Evolutionary conservation across 768 basidiomycete genomes (phyloP).

Genomic region (Auriscalpium orientale): DNA sequence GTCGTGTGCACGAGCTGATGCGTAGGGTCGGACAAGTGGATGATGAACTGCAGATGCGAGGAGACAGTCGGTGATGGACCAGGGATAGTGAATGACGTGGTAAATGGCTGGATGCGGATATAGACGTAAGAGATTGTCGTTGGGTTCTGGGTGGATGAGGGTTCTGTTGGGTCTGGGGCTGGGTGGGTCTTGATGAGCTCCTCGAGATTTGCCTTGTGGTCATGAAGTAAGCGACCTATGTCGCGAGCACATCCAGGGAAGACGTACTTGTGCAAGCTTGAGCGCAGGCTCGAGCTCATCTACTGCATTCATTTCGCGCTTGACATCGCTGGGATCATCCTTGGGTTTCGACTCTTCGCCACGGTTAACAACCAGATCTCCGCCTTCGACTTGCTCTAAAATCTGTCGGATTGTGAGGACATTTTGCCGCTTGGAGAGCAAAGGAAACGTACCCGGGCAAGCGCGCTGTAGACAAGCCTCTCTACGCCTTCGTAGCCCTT

Average conservation of each 20-base stretch:
- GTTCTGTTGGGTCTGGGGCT: conserved; percentile 22
- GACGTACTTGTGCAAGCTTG: conserved; percentile 71
- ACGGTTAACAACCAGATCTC: conserved; percentile 82
- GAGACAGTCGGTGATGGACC: conserved; percentile 18
- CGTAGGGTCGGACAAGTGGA: conserved; percentile 65
- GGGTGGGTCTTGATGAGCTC: conserved; percentile 64
- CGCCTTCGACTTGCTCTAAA: conserved; percentile 91
- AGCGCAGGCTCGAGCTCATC: conserved; percentile 80
- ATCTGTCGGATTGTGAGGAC: conserved; percentile 34
- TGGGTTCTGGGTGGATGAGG: conserved; percentile 39
- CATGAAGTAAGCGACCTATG: background rate
- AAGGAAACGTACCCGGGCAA: conserved; percentile 55
- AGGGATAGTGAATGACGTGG: conserved; percentile 45
- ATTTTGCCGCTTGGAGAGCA: background rate
- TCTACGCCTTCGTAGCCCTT: conserved; percentile 93
- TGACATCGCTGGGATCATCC: conserved; percentile 33
- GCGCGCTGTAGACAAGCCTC: conserved; percentile 82
- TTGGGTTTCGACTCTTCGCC: conserved; percentile 73
- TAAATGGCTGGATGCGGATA: conserved; percentile 87
- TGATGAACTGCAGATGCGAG: conserved; percentile 51
- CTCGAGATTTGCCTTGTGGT: conserved; percentile 62
- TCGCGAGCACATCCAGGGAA: background rate
- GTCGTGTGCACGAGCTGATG: conserved; percentile 75
- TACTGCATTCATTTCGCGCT: conserved; percentile 72
- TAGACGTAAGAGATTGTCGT: conserved; percentile 87